Evolutionary conservation across 305 asterid species (phyloP).

Genomic region (Nicotiana rustica): DNA sequence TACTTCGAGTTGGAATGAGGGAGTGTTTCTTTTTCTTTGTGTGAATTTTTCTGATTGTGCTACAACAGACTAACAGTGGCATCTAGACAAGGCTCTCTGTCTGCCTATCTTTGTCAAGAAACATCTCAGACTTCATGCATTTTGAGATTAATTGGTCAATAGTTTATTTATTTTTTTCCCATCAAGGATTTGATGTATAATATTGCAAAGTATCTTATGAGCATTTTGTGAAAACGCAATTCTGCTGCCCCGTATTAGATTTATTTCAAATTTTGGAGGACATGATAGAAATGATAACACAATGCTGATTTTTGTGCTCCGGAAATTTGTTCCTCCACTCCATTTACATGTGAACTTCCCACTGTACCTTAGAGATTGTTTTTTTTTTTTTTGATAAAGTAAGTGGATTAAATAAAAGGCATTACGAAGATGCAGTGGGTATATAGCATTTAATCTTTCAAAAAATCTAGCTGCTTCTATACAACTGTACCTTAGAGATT

Average conservation of each 20-base stretch:
- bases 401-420: too few species aligned
- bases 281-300: not conserved
- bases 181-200: not conserved
- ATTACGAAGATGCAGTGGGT: too few species aligned
- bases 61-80: not conserved
- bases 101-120: conserved; percentile 16
- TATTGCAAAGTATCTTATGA: not conserved
- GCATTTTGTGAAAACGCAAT: not conserved
- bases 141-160: not conserved
- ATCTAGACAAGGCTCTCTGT: conserved; percentile 16
- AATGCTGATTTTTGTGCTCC: not conserved
- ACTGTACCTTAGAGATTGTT: not conserved
- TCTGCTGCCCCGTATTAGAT: not conserved
- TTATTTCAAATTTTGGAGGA: not conserved
- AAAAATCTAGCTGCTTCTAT: too few species aligned
- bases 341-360: not conserved
- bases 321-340: not conserved
- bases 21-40: not conserved
- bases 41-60: not conserved
- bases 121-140: conserved; percentile 25
- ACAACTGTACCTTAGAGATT: not conserved
- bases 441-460: too few species aligned
- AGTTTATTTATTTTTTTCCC: not conserved
- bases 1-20: not conserved
- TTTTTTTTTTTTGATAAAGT: too few species aligned